A percentile compares a stretch with the other conserved stretches of the same genome.
Conservation (phyloP, 2,329 filamentous ascomycete genomes). For the Botrytis fragariae region DNA sequence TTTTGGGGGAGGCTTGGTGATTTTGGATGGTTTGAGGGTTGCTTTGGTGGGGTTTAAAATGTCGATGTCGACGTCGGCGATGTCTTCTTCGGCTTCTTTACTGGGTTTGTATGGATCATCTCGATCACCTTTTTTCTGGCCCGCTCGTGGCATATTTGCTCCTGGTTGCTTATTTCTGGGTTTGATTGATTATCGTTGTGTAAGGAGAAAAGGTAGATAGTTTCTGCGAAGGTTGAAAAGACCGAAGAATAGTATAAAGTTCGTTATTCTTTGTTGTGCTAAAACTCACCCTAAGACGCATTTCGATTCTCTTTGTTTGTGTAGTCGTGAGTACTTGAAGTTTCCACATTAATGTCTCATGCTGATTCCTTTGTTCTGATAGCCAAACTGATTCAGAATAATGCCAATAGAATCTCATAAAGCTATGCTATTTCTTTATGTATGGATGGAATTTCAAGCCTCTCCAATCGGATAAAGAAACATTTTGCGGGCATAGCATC, state of each 20-base stretch:
- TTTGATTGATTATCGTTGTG: background rate
- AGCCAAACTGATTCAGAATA: background rate
- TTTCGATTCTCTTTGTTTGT: conserved; percentile 10
- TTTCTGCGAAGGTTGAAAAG: background rate
- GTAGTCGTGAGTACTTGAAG: background rate
- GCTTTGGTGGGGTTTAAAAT: background rate
- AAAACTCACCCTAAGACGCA: background rate
- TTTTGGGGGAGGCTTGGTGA: background rate
- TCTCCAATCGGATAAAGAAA: background rate
- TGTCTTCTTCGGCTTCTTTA: background rate
- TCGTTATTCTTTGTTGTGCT: conserved; percentile 3
- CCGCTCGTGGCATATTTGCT: conserved; percentile 10
- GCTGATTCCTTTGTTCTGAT: conserved; percentile 1
- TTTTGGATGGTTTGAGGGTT: background rate
- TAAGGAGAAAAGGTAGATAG: background rate
- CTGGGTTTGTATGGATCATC: conserved; percentile 1
- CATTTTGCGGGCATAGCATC: background rate
- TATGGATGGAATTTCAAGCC: background rate
- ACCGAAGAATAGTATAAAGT: background rate
- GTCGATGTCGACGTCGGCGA: background rate
- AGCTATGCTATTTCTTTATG: background rate
- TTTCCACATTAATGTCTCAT: background rate
- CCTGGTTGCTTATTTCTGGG: background rate
- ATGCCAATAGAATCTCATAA: background rate
- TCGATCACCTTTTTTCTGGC: background rate